These are phyloP conservation scores for Diplodia corticola DNA, from an alignment of 2,329 filamentous ascomycete genomes.

Conservation along the genomic window DNA sequence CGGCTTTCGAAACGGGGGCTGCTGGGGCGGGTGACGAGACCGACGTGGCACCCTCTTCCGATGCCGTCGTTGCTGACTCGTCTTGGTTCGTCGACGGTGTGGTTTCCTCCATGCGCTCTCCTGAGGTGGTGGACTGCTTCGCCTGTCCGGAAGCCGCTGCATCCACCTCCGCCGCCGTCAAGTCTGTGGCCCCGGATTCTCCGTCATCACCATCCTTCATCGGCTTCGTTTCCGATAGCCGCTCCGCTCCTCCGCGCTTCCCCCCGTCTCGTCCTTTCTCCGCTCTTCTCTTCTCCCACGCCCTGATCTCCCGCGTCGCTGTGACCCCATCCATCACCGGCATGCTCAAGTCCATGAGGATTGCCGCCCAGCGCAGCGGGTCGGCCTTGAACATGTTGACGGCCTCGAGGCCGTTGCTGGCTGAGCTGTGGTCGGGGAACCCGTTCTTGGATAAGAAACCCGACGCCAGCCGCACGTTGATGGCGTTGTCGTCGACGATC, in stretches of 20 bases:
- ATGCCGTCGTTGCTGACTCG: too few species aligned
- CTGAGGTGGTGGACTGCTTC: not conserved
- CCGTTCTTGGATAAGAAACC: conserved; percentile 39
- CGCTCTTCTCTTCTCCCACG: not conserved
- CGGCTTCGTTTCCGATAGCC: too few species aligned
- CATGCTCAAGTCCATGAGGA: conserved; percentile 57
- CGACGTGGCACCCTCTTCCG: too few species aligned
- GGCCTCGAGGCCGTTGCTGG: conserved; percentile 39
- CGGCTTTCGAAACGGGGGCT: too few species aligned
- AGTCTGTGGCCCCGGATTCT: too few species aligned
- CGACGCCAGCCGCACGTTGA: conserved; percentile 40
- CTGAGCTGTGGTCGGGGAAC: conserved; percentile 34
- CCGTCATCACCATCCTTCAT: too few species aligned
- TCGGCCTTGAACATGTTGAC: conserved; percentile 32
- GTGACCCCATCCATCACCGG: conserved; percentile 56
- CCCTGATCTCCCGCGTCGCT: conserved; percentile 49
- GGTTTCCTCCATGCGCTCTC: too few species aligned
- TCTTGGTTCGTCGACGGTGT: too few species aligned
- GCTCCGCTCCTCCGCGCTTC: not conserved
- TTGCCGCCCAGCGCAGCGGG: conserved; percentile 29
- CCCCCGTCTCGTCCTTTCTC: not conserved
- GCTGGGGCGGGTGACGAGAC: too few species aligned
- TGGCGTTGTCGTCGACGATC: conserved; percentile 43
- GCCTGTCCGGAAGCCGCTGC: not conserved
- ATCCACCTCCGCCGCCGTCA: not conserved